Evolutionary conservation across 148 eudicot species (phyloP).

Genomic region (Mesembryanthemum crystallinum): DNA sequence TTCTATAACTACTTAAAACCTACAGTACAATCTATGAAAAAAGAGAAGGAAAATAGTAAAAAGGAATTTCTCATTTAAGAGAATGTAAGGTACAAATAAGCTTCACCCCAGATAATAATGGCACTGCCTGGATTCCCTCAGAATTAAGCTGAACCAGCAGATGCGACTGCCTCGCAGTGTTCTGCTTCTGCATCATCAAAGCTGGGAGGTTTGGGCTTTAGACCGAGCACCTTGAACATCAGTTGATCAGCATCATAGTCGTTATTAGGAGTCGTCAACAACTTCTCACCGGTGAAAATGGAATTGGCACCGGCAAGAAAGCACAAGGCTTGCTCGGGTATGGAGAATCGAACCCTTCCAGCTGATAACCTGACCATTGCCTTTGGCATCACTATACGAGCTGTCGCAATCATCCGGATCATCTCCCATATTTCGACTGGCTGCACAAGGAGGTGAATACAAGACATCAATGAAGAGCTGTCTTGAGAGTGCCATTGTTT

Average conservation of each 20-base stretch:
- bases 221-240: conserved; percentile 91
- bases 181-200: conserved; percentile 51
- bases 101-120: conserved; percentile 6
- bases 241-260: conserved; percentile 84
- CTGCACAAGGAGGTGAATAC: conserved; percentile 36
- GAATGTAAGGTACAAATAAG: conserved; percentile 5
- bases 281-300: conserved; percentile 94
- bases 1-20: too few species aligned
- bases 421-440: conserved; percentile 98
- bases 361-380: conserved; percentile 98
- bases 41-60: not conserved
- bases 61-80: not conserved
- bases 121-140: not conserved
- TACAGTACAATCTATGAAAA: too few species aligned
- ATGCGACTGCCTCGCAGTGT: conserved; percentile 40
- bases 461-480: not conserved
- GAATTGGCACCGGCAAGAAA: conserved; percentile 97
- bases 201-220: conserved; percentile 74
- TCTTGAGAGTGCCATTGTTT: too few species aligned
- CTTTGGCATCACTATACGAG: conserved; percentile 88
- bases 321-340: conserved; percentile 95
- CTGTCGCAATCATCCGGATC: conserved; percentile 96
- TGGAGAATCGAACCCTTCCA: conserved; percentile 78
- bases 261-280: conserved; percentile 90
- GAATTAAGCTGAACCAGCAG: conserved; percentile 49